Percentiles rank a stretch among this genome's conserved stretches.
Conservation (phyloP, 1,284 basidiomycete species). For the Naganishia sp. region DNA sequence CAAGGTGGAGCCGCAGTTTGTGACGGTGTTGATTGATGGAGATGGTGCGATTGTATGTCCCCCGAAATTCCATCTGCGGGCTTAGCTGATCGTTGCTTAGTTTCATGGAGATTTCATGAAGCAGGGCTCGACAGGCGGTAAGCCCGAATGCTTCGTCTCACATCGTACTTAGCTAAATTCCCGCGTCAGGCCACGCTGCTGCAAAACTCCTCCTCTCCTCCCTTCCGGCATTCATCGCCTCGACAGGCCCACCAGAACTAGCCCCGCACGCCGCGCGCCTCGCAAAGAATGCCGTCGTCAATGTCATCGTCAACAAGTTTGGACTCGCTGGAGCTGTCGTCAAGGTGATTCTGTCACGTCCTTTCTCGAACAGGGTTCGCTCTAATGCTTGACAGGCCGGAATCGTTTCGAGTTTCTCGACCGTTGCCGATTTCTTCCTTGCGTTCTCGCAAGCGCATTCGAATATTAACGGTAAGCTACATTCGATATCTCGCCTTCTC, state of each 20-base stretch:
- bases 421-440: slow-evolving; percentile 48
- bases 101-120: slow-evolving; percentile 41
- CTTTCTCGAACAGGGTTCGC: neutral
- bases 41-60: slow-evolving; percentile 47
- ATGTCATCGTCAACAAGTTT: slow-evolving; percentile 48
- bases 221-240: slow-evolving; percentile 36
- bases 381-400: slow-evolving; percentile 38
- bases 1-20: slow-evolving; percentile 38
- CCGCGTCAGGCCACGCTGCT: slow-evolving; percentile 34
- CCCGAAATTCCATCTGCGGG: neutral
- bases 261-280: slow-evolving; percentile 17
- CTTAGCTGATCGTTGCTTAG: slow-evolving; percentile 4
- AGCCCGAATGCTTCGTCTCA: slow-evolving; percentile 15
- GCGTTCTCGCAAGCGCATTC: slow-evolving; percentile 46
- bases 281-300: slow-evolving; percentile 40
- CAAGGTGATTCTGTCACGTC: slow-evolving; percentile 39
- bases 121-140: slow-evolving; percentile 45
- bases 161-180: neutral
- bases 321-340: slow-evolving; percentile 44
- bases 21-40: slow-evolving; percentile 47
- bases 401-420: slow-evolving; percentile 38
- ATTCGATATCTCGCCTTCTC: too few relatives aligned
- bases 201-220: slow-evolving; percentile 41
- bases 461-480: slow-evolving; percentile 44
- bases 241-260: slow-evolving; percentile 24